A percentile compares a stretch with the other conserved stretches of the same genome.
These are phyloP conservation scores for Arabidopsis lyrata DNA, from an alignment of 441 rosid genomes.

Conservation along the genomic window DNA sequence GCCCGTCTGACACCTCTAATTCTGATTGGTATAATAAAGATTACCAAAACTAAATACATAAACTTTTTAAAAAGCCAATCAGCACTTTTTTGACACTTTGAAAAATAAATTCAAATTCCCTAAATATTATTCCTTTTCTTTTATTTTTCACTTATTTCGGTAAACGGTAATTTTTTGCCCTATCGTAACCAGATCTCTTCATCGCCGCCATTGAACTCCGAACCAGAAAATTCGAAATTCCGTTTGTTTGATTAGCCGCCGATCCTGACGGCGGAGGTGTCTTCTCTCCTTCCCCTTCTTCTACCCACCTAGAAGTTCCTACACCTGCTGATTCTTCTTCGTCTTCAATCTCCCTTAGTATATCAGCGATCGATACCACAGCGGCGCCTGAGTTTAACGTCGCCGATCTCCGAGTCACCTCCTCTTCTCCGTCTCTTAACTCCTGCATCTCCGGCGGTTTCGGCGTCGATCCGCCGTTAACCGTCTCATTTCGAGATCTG, in stretches of 20 bases:
- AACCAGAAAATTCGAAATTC: conserved; percentile 39
- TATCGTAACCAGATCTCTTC: conserved; percentile 59
- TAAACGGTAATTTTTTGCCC: conserved; percentile 43
- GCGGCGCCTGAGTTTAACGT: conserved; percentile 51
- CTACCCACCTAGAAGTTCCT: conserved; percentile 34
- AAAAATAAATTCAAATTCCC: conserved; percentile 6
- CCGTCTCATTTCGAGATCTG: conserved; percentile 36
- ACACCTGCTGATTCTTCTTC: conserved; percentile 35
- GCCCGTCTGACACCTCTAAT: too few species aligned
- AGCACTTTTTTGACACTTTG: not conserved
- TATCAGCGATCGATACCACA: conserved; percentile 52
- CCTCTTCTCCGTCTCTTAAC: conserved; percentile 29
- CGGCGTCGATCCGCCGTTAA: conserved; percentile 38
- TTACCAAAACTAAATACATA: not conserved
- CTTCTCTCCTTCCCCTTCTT: conserved; percentile 18
- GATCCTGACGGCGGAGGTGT: not conserved
- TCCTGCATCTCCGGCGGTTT: conserved; percentile 34
- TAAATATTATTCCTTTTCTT: not conserved
- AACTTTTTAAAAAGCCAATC: not conserved
- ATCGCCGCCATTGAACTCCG: conserved; percentile 45
- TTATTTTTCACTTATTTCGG: conserved; percentile 35
- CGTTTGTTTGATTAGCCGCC: conserved; percentile 37
- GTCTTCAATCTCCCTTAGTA: conserved; percentile 46
- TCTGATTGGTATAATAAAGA: not conserved
- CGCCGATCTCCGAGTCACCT: conserved; percentile 52